Evolutionary conservation across 306 rosid species (phyloP).

Genomic region (Cercis canadensis): DNA sequence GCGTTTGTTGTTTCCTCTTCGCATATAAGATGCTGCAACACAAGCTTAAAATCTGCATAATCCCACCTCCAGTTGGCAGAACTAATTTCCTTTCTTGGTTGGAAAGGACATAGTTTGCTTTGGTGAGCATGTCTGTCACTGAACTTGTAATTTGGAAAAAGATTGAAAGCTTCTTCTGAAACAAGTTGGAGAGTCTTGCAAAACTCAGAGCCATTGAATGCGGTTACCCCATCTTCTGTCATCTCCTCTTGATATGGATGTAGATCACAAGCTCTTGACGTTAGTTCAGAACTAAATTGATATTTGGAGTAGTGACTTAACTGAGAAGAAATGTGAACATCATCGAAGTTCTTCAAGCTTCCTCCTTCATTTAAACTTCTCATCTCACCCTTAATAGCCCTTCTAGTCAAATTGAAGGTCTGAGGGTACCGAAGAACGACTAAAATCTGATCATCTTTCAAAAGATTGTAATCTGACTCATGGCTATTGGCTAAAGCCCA

Average conservation of each 20-base stretch:
- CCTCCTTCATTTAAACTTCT: too few species aligned
- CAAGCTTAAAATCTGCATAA: slow-evolving; percentile 8
- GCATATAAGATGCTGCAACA: slow-evolving; percentile 26
- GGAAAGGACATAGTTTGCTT: slow-evolving; percentile 16
- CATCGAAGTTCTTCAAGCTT: too few species aligned
- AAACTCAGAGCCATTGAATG: too few species aligned
- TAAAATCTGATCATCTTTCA: background rate
- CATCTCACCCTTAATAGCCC: slow-evolving; percentile 15
- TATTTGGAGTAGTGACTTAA: too few species aligned
- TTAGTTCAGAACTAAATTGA: too few species aligned
- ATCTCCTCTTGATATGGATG: too few species aligned
- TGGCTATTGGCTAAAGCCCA: background rate
- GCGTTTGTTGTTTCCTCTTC: background rate
- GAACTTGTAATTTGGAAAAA: background rate
- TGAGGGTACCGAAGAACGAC: slow-evolving; percentile 17
- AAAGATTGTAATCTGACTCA: too few species aligned
- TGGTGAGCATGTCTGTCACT: background rate
- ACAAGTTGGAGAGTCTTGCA: too few species aligned
- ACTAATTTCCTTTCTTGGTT: background rate
- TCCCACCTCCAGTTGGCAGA: background rate
- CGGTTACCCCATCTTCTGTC: too few species aligned
- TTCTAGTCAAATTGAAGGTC: background rate
- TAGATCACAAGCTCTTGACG: too few species aligned
- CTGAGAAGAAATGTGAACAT: too few species aligned
- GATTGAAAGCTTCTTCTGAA: too few species aligned